A percentile compares a stretch with the other conserved stretches of the same genome.
phyloP scores from a whole-genome alignment of 768 basidiomycete genomes.

The Boletus edulis region DNA sequence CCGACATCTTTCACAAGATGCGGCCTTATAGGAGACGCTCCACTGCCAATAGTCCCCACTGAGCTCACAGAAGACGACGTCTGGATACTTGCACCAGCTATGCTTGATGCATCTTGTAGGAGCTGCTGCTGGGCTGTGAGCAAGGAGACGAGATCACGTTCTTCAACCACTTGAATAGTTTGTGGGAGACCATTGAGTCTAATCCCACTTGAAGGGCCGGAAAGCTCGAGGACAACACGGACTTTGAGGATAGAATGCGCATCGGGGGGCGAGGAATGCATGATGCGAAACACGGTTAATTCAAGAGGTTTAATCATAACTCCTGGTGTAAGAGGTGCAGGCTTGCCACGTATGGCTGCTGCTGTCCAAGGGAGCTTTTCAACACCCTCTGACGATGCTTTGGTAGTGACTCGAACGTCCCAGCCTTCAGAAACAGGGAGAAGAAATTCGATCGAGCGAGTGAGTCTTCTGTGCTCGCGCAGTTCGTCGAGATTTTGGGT shows the following conservation, averaged over 20 bases:
- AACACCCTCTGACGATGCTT: constrained; percentile 69
- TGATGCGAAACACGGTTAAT: constrained; percentile 58
- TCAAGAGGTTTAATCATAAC: constrained; percentile 41
- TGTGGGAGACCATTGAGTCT: constrained; percentile 86
- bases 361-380: constrained; percentile 74
- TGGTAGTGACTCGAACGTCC: constrained; percentile 80
- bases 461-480: constrained; percentile 67
- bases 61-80: constrained; percentile 62
- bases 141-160: constrained; percentile 62
- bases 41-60: constrained; percentile 43
- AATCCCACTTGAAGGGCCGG: constrained; percentile 71
- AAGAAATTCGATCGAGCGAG: constrained; percentile 77
- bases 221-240: constrained; percentile 74
- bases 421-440: constrained; percentile 76
- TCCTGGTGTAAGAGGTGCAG: constrained; percentile 30
- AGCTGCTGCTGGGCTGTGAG: constrained; percentile 40
- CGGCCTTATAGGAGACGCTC: constrained; percentile 23
- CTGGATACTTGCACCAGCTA: constrained; percentile 62
- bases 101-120: constrained; percentile 71
- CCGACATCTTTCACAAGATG: constrained; percentile 38
- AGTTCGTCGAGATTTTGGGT: constrained; percentile 61
- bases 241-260: constrained; percentile 82
- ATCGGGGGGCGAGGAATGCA: constrained; percentile 68
- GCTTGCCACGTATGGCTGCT: constrained; percentile 48
- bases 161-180: constrained; percentile 60